These are phyloP conservation scores for Pisolithus marmoratus DNA, from an alignment of 768 basidiomycete genomes.

Conservation along the genomic window DNA sequence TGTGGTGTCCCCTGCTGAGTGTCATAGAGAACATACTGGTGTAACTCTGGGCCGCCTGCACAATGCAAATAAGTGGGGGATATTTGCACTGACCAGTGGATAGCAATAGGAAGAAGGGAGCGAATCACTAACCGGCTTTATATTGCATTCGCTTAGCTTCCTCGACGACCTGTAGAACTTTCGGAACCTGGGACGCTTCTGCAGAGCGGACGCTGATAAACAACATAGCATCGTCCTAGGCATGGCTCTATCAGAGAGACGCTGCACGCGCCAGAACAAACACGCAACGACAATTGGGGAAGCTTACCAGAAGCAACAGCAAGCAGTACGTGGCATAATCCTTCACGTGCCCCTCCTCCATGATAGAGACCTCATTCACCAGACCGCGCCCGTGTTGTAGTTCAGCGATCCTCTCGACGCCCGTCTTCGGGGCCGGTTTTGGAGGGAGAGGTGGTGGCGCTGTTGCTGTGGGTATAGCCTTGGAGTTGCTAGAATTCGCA, in stretches of 20 bases:
- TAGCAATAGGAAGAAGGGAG: background rate
- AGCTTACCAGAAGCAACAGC: constrained; percentile 50
- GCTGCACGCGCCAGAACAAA: too few relatives aligned
- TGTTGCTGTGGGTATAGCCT: background rate
- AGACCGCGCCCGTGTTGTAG: constrained; percentile 62
- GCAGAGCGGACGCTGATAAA: constrained; percentile 71
- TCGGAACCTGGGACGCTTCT: constrained; percentile 59
- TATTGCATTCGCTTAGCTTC: constrained; percentile 72
- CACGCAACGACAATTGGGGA: background rate
- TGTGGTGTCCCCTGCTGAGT: constrained; percentile 30
- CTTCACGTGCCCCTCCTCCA: constrained; percentile 54
- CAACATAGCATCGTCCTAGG: constrained; percentile 73
- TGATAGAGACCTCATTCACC: constrained; percentile 69
- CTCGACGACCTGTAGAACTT: constrained; percentile 76
- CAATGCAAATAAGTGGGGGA: constrained; percentile 25
- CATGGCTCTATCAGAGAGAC: too few relatives aligned
- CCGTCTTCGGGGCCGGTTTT: constrained; percentile 58
- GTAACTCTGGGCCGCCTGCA: constrained; percentile 53
- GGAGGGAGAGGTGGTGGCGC: constrained; percentile 45
- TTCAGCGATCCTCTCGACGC: constrained; percentile 66
- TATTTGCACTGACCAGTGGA: background rate
- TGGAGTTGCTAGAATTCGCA: background rate
- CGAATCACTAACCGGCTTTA: constrained; percentile 52
- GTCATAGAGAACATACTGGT: constrained; percentile 77
- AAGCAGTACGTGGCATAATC: constrained; percentile 71